These are phyloP conservation scores for Claviceps fusiformis DNA, from an alignment of 2,329 filamentous ascomycete species.

Conservation along the genomic window DNA sequence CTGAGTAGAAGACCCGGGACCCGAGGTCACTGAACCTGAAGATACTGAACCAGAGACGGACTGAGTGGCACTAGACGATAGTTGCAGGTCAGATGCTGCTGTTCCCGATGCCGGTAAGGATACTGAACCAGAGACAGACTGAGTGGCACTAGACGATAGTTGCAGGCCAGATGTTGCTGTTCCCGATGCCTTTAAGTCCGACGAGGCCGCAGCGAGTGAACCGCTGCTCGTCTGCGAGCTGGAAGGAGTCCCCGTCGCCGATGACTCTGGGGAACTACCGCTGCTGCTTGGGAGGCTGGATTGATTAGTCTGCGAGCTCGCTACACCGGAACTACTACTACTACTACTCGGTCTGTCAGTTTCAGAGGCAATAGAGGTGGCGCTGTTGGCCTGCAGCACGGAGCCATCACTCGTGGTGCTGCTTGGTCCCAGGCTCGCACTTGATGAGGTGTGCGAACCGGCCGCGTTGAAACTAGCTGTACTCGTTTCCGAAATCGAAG, in stretches of 20 bases:
- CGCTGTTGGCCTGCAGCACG: not conserved
- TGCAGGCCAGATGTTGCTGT: not conserved
- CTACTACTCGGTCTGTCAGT: not conserved
- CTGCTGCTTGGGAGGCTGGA: not conserved
- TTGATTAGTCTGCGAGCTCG: not conserved
- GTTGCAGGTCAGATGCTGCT: not conserved
- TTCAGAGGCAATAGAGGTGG: not conserved
- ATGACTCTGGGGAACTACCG: not conserved
- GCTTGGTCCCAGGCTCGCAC: too few species aligned
- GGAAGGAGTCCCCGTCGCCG: not conserved
- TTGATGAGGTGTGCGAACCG: too few species aligned
- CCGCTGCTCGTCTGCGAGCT: not conserved
- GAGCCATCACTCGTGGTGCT: too few species aligned
- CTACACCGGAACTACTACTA: too few species aligned
- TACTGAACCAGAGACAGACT: too few species aligned
- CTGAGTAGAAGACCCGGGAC: not conserved
- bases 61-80: not conserved
- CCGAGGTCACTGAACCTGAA: too few species aligned
- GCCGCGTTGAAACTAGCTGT: too few species aligned
- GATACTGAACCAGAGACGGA: not conserved
- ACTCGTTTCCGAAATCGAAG: too few species aligned
- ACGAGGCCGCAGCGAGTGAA: too few species aligned
- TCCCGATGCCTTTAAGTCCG: not conserved
- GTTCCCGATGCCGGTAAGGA: not conserved
- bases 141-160: not conserved